phyloP scores from a whole-genome alignment of 352 stramenopile genomes.

The Halophytophthora batemanensis region DNA sequence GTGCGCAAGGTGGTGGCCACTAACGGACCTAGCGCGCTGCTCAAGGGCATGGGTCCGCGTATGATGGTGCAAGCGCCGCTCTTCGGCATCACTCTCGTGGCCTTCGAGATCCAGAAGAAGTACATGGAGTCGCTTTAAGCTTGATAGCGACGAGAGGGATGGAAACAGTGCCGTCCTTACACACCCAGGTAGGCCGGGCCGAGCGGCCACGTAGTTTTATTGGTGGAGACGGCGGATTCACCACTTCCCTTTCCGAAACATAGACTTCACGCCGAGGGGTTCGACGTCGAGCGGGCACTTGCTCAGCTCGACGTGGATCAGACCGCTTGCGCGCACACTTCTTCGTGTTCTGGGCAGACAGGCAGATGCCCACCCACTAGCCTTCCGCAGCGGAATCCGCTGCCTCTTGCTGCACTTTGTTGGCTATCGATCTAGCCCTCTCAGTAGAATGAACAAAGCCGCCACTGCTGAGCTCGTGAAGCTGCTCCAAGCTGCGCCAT shows the following conservation, averaged over 20 bases:
- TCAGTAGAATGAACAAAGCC: no score
- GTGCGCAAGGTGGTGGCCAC: conserved; percentile 68
- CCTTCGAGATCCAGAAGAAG: conserved; percentile 88
- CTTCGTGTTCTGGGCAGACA: no score
- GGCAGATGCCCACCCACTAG: no score
- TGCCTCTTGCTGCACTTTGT: no score
- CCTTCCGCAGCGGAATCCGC: no score
- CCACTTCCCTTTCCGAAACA: background rate
- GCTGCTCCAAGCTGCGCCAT: no score
- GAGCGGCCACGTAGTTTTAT: no score
- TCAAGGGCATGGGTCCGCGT: conserved; percentile 80
- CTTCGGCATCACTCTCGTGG: conserved; percentile 81
- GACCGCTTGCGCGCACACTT: no score
- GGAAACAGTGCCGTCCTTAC: conserved; percentile 4
- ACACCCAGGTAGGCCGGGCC: conserved; percentile 8
- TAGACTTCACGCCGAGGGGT: background rate
- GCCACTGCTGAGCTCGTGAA: no score
- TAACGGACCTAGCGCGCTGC: conserved; percentile 80
- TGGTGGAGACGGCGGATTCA: background rate
- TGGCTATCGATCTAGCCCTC: no score
- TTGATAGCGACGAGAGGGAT: conserved; percentile 1
- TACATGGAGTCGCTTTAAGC: conserved; percentile 70
- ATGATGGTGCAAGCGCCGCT: conserved; percentile 88
- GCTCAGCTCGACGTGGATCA: no score
- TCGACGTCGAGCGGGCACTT: background rate